Base-by-base conservation (phyloP, 331 rosid species). In the Acacia pycnantha region DNA sequence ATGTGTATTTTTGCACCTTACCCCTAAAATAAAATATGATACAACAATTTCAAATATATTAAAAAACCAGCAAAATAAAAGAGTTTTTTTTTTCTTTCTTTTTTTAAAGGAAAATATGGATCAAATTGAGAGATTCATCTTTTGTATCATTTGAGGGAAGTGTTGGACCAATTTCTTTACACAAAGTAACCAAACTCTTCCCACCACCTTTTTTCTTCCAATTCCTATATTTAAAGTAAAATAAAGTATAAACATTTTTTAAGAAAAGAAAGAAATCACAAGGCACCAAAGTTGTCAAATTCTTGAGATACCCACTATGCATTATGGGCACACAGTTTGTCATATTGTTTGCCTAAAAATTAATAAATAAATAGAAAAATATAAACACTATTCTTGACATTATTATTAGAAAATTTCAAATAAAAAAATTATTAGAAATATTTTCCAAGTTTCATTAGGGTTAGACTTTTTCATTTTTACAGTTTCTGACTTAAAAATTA, bases 271-370 rank as follows among this genome's bases (percentile, higher is more conserved):
- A 54, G 83, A 72, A 82, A 70, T 84, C 89, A 89, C 90, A 85
- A 87, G 91, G 81, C 87, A 87, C 90, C 88, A 86, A 92, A 90
- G 76, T 82, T 75, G 97, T 90, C 94, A 70, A 91, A 90, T 83
- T 93, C 97, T 93, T 90, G 91, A 87, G 94, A 91, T 91, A 87
- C 95, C 94, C 95, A 93, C 94, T 91, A 83, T 88, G 88, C 76
- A 78, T 82, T 51, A 74, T 87, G 91, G 89, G 70, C 84, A 83
- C 62, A 64, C 80, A 81, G 46, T 83, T 85, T 88, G 85, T 84
- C 88, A 77, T 62, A 58, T 83, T 73, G 61, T 48, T 68, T 56
- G 61, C 69, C 24, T 56, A 58, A 14, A 73, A 37, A 18, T 82
- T 54, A 9, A 21, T 53, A 12, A 65, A 21, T 22, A 46, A 51